Evolutionary conservation across 805 yeast genomes (phyloP).

Genomic region (Candida qinlingensis): DNA sequence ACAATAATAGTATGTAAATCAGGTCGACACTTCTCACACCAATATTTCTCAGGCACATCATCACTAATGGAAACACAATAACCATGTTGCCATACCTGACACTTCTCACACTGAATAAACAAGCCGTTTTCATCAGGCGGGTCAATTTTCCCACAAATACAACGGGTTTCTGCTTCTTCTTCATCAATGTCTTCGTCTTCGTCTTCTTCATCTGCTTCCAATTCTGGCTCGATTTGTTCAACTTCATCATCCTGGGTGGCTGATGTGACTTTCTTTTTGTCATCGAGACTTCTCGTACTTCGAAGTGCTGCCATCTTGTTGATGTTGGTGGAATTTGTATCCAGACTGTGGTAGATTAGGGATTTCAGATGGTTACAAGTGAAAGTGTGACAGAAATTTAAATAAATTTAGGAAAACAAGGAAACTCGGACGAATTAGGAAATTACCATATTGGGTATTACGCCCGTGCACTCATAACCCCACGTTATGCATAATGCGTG

Average conservation of each 20-base stretch:
- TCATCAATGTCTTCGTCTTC: constrained; percentile 31
- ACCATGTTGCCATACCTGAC: constrained; percentile 98
- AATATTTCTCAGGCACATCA: constrained; percentile 86
- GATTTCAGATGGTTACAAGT: too few relatives aligned
- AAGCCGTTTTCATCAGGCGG: constrained; percentile 52
- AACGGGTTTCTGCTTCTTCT: constrained; percentile 40
- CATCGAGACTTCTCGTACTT: constrained; percentile 19
- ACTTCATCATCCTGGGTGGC: constrained; percentile 6
- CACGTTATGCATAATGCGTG: too few relatives aligned
- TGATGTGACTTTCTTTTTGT: background rate
- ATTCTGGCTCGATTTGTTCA: constrained; percentile 3
- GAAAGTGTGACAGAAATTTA: too few relatives aligned
- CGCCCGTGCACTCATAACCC: too few relatives aligned
- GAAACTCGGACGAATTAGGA: too few relatives aligned
- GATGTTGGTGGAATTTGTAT: too few relatives aligned
- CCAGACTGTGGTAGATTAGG: too few relatives aligned
- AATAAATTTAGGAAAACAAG: too few relatives aligned
- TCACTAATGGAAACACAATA: constrained; percentile 75
- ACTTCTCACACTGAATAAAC: constrained; percentile 80
- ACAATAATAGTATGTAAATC: constrained; percentile 62
- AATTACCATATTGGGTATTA: too few relatives aligned
- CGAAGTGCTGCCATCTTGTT: constrained; percentile 19
- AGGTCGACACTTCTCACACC: constrained; percentile 91
- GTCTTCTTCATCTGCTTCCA: constrained; percentile 15
- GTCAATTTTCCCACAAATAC: constrained; percentile 39